Evolutionary conservation across 805 yeast genomes (phyloP).

Genomic region (Teunomyces lycoperdinae): DNA sequence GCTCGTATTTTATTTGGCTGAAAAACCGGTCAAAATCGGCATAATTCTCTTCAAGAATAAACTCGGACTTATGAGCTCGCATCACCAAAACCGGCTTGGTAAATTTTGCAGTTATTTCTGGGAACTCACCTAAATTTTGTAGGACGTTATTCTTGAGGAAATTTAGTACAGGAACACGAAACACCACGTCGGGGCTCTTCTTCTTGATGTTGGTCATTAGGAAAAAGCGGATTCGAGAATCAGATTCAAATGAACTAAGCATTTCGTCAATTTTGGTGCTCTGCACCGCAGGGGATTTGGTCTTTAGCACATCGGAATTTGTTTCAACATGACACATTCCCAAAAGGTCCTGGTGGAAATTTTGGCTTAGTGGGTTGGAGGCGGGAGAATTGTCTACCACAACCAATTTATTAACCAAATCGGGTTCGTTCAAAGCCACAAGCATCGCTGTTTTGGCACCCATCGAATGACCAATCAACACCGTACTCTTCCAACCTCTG

Average conservation of each 20-base stretch:
- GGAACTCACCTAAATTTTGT: constrained; percentile 32
- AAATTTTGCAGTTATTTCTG: constrained; percentile 22
- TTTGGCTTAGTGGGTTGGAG: constrained; percentile 30
- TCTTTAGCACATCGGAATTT: constrained; percentile 11
- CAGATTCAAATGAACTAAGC: constrained; percentile 22
- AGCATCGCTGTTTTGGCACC: constrained; percentile 59
- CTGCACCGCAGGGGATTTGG: constrained; percentile 4
- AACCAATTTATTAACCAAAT: constrained; percentile 37
- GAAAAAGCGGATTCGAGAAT: constrained; percentile 30
- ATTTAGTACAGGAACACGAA: constrained; percentile 29
- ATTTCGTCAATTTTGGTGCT: constrained; percentile 17
- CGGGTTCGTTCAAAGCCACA: constrained; percentile 40
- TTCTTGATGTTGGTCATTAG: constrained; percentile 37
- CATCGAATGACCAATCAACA: constrained; percentile 52
- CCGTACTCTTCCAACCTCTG: constrained; percentile 12
- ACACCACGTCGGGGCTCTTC: constrained; percentile 26
- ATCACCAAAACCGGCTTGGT: constrained; percentile 40
- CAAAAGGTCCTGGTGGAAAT: constrained; percentile 34
- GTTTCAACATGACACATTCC: constrained; percentile 39
- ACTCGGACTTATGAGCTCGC: constrained; percentile 41
- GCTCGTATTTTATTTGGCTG: constrained; percentile 14
- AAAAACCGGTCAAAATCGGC: constrained; percentile 25
- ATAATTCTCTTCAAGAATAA: constrained; percentile 32
- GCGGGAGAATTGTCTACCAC: constrained; percentile 51
- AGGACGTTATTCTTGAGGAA: constrained; percentile 21